phyloP scores from a whole-genome alignment of 495 filamentous ascomycete species.

The Penicillium antarcticum region DNA sequence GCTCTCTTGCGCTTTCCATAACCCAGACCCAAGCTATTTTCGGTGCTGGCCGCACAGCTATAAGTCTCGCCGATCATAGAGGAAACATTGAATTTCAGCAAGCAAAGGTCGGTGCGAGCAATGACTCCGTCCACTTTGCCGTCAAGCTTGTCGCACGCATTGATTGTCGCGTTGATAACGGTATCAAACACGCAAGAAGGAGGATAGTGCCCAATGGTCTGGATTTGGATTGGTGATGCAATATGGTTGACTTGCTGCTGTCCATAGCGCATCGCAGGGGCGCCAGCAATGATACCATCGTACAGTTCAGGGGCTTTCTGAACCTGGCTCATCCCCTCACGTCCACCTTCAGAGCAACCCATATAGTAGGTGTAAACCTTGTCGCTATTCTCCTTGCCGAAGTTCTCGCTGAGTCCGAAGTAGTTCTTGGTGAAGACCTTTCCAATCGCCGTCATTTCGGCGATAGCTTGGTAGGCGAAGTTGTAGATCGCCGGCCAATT shows the following conservation, averaged over 20 bases:
- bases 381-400: no score
- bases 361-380: background rate
- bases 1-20: no score
- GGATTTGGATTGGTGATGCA: slow-evolving; percentile 32
- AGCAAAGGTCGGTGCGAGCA: slow-evolving; percentile 38
- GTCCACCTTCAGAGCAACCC: background rate
- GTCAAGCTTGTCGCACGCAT: slow-evolving; percentile 39
- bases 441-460: background rate
- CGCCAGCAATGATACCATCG: slow-evolving; percentile 38
- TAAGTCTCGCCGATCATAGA: slow-evolving; percentile 34
- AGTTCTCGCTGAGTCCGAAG: background rate
- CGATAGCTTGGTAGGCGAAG: background rate
- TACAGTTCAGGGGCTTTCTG: slow-evolving; percentile 10
- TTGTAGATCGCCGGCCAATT: background rate
- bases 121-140: slow-evolving; percentile 41
- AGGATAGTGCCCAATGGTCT: slow-evolving; percentile 33
- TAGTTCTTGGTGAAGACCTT: background rate
- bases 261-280: slow-evolving; percentile 38
- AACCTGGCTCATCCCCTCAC: background rate
- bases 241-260: slow-evolving; percentile 41
- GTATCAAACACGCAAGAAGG: slow-evolving; percentile 37
- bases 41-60: slow-evolving; percentile 27
- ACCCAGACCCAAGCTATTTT: background rate
- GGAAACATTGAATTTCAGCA: slow-evolving; percentile 30
- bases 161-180: slow-evolving; percentile 37